Evolutionary conservation across 192 early-diverging fungal genomes (phyloP).

Genomic region (Entrophospora sp.): DNA sequence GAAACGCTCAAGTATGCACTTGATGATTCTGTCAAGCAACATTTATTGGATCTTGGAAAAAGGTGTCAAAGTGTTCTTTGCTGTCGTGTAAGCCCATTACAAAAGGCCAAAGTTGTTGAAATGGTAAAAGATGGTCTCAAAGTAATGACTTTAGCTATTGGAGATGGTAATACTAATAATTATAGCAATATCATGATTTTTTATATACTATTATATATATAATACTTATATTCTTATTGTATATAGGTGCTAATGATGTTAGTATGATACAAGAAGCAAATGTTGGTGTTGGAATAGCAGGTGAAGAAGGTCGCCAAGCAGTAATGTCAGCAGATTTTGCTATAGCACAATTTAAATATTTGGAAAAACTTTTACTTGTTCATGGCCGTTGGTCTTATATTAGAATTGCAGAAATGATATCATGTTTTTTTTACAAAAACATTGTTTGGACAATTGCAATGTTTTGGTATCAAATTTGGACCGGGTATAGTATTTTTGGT

Average conservation of each 20-base stretch:
- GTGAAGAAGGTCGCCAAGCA: conserved; percentile 91
- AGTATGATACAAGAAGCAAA: too few species aligned
- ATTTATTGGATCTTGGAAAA: conserved; percentile 64
- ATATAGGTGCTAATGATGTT: conserved; percentile 82
- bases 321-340: conserved; percentile 88
- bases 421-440: too few species aligned
- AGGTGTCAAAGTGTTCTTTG: conserved; percentile 82
- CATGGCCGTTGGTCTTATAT: conserved; percentile 91
- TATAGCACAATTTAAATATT: conserved; percentile 82
- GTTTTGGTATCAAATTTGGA: conserved; percentile 84
- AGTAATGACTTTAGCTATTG: conserved; percentile 84
- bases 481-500: conserved; percentile 53
- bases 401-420: too few species aligned
- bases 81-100: conserved; percentile 91
- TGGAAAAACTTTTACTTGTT: too few species aligned
- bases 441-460: too few species aligned
- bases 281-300: too few species aligned
- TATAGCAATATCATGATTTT: too few species aligned
- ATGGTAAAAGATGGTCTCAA: conserved; percentile 74
- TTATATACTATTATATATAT: too few species aligned
- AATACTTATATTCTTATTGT: too few species aligned
- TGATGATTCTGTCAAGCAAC: conserved; percentile 41
- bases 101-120: conserved; percentile 89
- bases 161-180: too few species aligned
- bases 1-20: conserved; percentile 72